These are phyloP conservation scores for Cyberlindnera japonica DNA, from an alignment of 805 yeast species.

Conservation along the genomic window DNA sequence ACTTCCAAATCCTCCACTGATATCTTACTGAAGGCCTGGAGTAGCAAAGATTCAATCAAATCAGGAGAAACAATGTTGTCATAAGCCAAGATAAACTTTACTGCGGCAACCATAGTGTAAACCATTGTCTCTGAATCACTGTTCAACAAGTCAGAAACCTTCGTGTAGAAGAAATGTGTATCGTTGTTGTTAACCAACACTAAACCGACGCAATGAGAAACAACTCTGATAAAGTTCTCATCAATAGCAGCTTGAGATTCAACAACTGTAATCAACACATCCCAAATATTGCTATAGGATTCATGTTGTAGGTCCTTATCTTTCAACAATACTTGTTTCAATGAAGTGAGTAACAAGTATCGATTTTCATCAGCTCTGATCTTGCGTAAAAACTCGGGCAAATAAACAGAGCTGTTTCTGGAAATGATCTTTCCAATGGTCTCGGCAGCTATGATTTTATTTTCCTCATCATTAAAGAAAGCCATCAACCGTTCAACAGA, in stretches of 20 bases:
- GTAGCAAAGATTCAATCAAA: slow-evolving; percentile 22
- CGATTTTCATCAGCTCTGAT: slow-evolving; percentile 25
- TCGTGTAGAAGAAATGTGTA: slow-evolving; percentile 29
- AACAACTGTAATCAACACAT: slow-evolving; percentile 18
- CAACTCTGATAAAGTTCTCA: slow-evolving; percentile 23
- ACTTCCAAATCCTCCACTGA: slow-evolving; percentile 44
- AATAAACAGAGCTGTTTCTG: slow-evolving; percentile 34
- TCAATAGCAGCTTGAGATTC: slow-evolving; percentile 17
- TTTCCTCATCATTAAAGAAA: slow-evolving; percentile 33
- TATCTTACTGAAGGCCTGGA: slow-evolving; percentile 26
- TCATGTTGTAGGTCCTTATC: slow-evolving; percentile 24
- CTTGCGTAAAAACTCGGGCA: slow-evolving; percentile 36
- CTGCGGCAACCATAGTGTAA: slow-evolving; percentile 33
- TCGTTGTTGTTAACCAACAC: slow-evolving; percentile 29
- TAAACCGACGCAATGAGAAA: slow-evolving; percentile 25
- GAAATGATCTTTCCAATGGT: slow-evolving; percentile 49
- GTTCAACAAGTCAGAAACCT: slow-evolving; percentile 21
- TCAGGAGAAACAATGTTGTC: slow-evolving; percentile 24
- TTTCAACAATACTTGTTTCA: slow-evolving; percentile 29
- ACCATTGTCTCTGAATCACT: slow-evolving; percentile 20
- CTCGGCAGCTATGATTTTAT: slow-evolving; percentile 46
- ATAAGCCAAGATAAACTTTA: slow-evolving; percentile 35
- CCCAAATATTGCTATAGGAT: slow-evolving; percentile 27
- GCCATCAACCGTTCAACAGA: slow-evolving; percentile 36
- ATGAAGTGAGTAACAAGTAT: slow-evolving; percentile 29